A percentile compares a stretch with the other conserved stretches of the same genome.
Evolutionary conservation across 2,329 filamentous ascomycete genomes (phyloP).

Genomic region (Aureobasidium sp.): DNA sequence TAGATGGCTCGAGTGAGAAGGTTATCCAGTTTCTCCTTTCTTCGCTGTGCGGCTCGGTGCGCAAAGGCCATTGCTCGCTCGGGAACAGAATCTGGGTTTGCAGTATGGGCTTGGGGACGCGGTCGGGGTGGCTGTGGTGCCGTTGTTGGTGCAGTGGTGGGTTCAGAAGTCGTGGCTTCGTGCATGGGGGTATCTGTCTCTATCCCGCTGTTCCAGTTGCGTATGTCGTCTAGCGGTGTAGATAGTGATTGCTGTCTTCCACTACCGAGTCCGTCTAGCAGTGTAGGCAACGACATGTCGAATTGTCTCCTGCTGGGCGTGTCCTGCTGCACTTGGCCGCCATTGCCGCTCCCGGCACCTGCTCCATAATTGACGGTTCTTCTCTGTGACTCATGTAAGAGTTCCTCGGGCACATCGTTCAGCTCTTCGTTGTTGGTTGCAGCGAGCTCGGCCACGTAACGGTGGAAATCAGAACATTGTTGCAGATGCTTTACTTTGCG

Average conservation of each 20-base stretch:
- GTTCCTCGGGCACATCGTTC: background rate
- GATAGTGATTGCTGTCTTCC: background rate
- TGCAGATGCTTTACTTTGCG: background rate
- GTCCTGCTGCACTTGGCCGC: background rate
- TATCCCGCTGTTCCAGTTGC: background rate
- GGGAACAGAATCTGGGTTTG: background rate
- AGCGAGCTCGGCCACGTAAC: background rate
- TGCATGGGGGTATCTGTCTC: background rate
- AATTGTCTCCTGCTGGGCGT: background rate
- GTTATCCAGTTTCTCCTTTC: conserved; percentile 2
- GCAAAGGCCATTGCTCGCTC: conserved; percentile 1
- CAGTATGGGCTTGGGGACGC: background rate
- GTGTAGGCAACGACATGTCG: background rate
- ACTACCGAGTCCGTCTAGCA: background rate
- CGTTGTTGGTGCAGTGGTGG: background rate
- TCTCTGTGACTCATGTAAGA: background rate
- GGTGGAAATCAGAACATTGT: background rate
- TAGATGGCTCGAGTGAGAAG: conserved; percentile 2
- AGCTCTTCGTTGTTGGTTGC: background rate
- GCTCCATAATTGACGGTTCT: background rate
- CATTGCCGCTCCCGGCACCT: background rate
- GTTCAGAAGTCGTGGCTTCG: background rate
- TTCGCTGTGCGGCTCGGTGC: background rate
- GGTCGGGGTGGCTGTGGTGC: background rate
- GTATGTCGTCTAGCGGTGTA: background rate